Conservation (phyloP, 805 yeast species). For the Metschnikowia kofuensis region DNA sequence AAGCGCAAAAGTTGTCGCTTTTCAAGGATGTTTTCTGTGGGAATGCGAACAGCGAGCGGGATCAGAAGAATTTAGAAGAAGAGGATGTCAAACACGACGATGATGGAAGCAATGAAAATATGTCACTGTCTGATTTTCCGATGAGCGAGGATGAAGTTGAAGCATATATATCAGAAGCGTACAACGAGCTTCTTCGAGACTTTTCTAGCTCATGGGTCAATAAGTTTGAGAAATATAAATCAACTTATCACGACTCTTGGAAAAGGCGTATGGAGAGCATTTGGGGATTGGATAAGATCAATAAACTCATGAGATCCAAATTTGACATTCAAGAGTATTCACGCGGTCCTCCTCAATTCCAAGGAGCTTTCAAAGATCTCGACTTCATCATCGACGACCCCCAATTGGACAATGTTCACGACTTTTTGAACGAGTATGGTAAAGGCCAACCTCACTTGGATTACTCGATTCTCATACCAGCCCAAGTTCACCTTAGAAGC, state of each 20-base stretch:
- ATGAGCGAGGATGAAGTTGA: conserved; percentile 26
- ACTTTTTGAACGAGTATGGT: conserved; percentile 34
- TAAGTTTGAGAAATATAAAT: conserved; percentile 27
- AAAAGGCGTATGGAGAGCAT: conserved; percentile 21
- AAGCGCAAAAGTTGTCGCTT: background rate
- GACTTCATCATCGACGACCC: conserved; percentile 30
- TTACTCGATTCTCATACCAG: conserved; percentile 56
- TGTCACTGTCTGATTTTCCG: background rate
- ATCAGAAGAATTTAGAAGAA: background rate
- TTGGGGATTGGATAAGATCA: conserved; percentile 37
- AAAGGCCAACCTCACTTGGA: conserved; percentile 52
- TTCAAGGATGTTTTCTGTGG: conserved; percentile 1
- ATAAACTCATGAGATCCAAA: conserved; percentile 28
- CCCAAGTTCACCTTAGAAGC: conserved; percentile 38
- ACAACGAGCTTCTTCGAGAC: conserved; percentile 23
- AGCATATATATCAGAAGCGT: conserved; percentile 25
- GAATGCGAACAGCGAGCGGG: background rate
- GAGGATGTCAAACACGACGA: background rate
- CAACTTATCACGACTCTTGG: conserved; percentile 26
- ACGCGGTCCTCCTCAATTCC: conserved; percentile 33
- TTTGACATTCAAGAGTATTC: conserved; percentile 34
- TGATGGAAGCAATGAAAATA: background rate
- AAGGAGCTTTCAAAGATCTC: conserved; percentile 27
- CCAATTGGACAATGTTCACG: conserved; percentile 31
- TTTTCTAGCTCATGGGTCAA: conserved; percentile 35